Base-by-base conservation (phyloP, 73 alveolate species). In the Durusdinium trenchii region DNA sequence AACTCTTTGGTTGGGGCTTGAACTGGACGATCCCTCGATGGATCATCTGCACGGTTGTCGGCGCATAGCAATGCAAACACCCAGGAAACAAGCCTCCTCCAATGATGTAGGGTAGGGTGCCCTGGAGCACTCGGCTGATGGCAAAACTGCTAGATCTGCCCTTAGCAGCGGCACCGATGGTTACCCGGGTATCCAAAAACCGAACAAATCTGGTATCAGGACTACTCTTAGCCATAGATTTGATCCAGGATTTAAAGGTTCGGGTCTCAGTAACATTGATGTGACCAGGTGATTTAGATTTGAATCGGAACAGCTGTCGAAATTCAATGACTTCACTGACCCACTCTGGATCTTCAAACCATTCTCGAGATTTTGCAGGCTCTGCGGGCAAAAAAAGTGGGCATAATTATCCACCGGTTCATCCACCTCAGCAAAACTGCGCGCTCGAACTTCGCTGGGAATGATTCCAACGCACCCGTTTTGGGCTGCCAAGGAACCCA, bases 291-390 rank as follows among this genome's bases (percentile, higher is more conserved):
- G 3, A 1, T 26, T 38, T 45, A 47, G 61, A 86, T 16, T 45
- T 40, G 76, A 35, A 86, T 32, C 64, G 57, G 28, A 86, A 60
- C 40, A 30, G 23, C 60, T 35, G 48, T 23, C 9, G 42, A 43
- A 62, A 90, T 36, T 6, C 40, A 3, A 90, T 26, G 0, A 90
- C 43, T 43, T 90, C 96, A 16, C 54, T 42, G 23, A 90, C 45
- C 96, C 96, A 90, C 18, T 46, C 85, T 0, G 95, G 95, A 36
- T 85, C 94, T 7, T 85, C 94, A 54, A n/a, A 54, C 50, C 45
- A 81, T 0, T 3, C 43, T 3, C 95, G 46, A 40, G n/a, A n/a
- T n/a, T n/a, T n/a, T n/a, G n/a, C n/a, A n/a, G n/a, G n/a, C n/a
- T n/a, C n/a, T n/a, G n/a, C n/a, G 95, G 35, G 61, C 60, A 51